These are phyloP conservation scores for Diaporthe aspalathi DNA, from an alignment of 2,329 filamentous ascomycete genomes.

Conservation along the genomic window DNA sequence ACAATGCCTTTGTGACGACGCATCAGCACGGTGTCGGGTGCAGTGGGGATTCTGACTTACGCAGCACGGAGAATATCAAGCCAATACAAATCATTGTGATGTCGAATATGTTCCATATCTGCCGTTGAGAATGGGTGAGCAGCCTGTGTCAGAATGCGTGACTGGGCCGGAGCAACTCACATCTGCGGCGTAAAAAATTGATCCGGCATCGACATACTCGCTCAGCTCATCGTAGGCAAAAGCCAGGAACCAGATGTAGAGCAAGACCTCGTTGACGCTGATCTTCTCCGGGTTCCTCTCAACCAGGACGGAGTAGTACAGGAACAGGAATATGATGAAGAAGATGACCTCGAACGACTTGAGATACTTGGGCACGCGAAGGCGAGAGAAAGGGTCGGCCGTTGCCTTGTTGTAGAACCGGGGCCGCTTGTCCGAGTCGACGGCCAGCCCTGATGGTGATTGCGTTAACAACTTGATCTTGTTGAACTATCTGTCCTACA, in stretches of 20 bases:
- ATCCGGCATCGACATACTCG: conserved; percentile 86
- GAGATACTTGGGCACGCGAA: conserved; percentile 84
- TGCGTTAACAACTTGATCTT: neutral
- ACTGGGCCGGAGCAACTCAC: conserved; percentile 53
- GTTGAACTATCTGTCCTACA: too few species aligned
- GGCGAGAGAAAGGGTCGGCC: conserved; percentile 78
- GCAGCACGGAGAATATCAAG: conserved; percentile 75
- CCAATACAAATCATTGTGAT: conserved; percentile 82
- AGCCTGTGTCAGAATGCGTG: conserved; percentile 77
- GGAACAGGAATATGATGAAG: conserved; percentile 78
- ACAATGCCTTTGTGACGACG: conserved; percentile 66
- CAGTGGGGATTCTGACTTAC: conserved; percentile 62
- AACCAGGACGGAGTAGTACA: conserved; percentile 90
- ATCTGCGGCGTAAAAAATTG: conserved; percentile 85
- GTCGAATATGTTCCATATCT: conserved; percentile 81
- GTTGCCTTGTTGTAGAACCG: conserved; percentile 77
- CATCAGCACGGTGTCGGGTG: conserved; percentile 40
- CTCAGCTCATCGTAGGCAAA: conserved; percentile 90
- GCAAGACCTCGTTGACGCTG: conserved; percentile 74
- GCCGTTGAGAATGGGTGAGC: conserved; percentile 68
- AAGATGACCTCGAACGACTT: conserved; percentile 88
- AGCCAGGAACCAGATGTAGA: conserved; percentile 88
- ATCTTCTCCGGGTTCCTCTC: conserved; percentile 75
- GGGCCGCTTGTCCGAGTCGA: conserved; percentile 79
- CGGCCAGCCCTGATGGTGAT: conserved; percentile 64